These are phyloP conservation scores for Mycoemilia scoparia DNA, from an alignment of 192 early-diverging fungal genomes.

Conservation along the genomic window DNA sequence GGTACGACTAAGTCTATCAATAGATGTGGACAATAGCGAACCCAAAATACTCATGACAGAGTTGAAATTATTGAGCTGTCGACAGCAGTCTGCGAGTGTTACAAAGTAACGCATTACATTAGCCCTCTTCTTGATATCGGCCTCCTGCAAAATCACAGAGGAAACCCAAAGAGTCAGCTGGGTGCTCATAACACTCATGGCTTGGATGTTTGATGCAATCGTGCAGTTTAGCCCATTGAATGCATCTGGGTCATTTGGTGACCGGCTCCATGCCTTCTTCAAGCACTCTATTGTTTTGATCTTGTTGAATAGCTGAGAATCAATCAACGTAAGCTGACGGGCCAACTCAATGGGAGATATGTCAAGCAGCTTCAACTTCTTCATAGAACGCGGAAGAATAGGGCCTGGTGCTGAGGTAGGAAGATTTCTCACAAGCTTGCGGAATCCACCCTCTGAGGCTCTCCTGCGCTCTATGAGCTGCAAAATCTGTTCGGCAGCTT, in stretches of 20 bases:
- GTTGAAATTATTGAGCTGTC: conserved; percentile 83
- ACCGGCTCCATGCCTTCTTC: conserved; percentile 71
- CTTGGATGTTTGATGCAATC: conserved; percentile 66
- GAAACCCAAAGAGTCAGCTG: conserved; percentile 77
- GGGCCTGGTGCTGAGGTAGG: conserved; percentile 49
- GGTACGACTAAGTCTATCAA: conserved; percentile 77
- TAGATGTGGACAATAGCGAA: conserved; percentile 70
- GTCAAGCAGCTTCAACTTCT: conserved; percentile 65
- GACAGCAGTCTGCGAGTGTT: conserved; percentile 62
- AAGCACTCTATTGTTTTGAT: conserved; percentile 81
- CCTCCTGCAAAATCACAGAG: conserved; percentile 59
- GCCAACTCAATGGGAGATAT: conserved; percentile 84
- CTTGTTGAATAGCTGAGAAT: conserved; percentile 59
- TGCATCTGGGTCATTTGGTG: conserved; percentile 36
- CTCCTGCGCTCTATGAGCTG: conserved; percentile 62
- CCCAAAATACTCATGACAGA: conserved; percentile 80
- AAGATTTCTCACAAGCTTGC: conserved; percentile 42
- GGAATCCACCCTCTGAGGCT: conserved; percentile 35
- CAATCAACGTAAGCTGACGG: conserved; percentile 88
- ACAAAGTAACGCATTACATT: conserved; percentile 70
- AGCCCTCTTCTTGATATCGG: conserved; percentile 63
- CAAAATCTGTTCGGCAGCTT: conserved; percentile 50
- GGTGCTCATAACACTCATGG: conserved; percentile 71
- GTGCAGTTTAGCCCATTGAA: conserved; percentile 29
- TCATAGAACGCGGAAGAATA: conserved; percentile 63